phyloP scores from a whole-genome alignment of 2,329 filamentous ascomycete species.

The Venturia oleaginea region DNA sequence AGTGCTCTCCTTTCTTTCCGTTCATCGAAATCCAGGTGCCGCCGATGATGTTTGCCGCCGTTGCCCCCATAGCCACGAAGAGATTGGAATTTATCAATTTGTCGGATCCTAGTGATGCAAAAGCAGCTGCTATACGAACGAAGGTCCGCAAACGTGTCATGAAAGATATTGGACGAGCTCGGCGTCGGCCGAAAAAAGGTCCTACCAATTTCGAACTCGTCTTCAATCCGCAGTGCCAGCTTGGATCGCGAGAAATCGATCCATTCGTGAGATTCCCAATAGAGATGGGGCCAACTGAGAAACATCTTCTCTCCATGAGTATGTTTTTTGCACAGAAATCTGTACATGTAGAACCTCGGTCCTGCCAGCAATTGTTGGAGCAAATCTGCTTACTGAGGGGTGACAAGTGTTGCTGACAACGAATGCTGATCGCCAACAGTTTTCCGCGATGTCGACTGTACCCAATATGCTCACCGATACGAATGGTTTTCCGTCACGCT shows the following conservation, averaged over 20 bases:
- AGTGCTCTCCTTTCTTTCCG: background rate
- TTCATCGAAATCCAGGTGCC: background rate
- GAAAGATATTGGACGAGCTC: conserved; percentile 8
- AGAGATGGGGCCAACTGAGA: background rate
- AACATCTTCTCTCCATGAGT: background rate
- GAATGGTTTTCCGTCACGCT: conserved; percentile 2
- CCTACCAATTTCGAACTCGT: conserved; percentile 1
- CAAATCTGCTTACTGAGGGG: background rate
- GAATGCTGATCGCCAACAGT: background rate
- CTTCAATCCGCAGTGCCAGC: background rate
- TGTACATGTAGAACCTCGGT: background rate
- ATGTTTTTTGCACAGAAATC: background rate
- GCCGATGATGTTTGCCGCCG: background rate
- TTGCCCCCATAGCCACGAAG: background rate
- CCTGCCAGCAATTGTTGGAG: background rate
- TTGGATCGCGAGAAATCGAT: background rate
- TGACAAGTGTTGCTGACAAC: background rate
- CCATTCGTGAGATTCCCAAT: background rate
- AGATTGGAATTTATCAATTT: background rate
- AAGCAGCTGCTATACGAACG: conserved; percentile 4
- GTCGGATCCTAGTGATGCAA: background rate
- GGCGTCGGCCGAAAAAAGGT: background rate
- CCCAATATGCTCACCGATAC: background rate
- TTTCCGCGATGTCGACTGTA: conserved; percentile 1
- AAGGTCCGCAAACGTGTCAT: conserved; percentile 6